Evolutionary conservation across 495 filamentous ascomycete genomes (phyloP).

Genomic region (Lophiostoma macrostomum): DNA sequence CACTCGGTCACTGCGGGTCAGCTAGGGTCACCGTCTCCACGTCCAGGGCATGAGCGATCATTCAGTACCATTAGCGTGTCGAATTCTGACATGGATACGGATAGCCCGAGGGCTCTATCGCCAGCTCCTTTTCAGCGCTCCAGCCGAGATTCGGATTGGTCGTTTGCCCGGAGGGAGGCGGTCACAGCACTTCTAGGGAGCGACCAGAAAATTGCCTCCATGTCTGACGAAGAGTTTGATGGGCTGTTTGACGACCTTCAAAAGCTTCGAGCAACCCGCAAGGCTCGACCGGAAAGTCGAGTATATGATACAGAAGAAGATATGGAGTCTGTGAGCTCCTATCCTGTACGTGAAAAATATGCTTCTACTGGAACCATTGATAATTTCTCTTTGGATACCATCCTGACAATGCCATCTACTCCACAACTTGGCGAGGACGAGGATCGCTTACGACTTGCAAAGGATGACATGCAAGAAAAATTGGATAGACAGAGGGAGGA

Average conservation of each 20-base stretch:
- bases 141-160: slow-evolving; percentile 90
- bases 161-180: slow-evolving; percentile 88
- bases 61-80: slow-evolving; percentile 62
- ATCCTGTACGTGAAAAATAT: slow-evolving; percentile 89
- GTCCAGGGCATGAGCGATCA: slow-evolving; percentile 68
- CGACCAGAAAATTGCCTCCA: slow-evolving; percentile 81
- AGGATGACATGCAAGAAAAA: slow-evolving; percentile 84
- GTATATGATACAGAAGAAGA: slow-evolving; percentile 68
- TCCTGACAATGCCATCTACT: slow-evolving; percentile 88
- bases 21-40: slow-evolving; percentile 64
- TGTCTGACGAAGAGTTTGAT: slow-evolving; percentile 94
- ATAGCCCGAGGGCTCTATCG: slow-evolving; percentile 72
- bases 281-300: slow-evolving; percentile 57
- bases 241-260: slow-evolving; percentile 94
- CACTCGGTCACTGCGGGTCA: slow-evolving; percentile 85
- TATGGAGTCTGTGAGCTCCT: slow-evolving; percentile 82
- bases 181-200: slow-evolving; percentile 85
- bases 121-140: slow-evolving; percentile 64
- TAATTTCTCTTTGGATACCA: slow-evolving; percentile 94
- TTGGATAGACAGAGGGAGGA: slow-evolving; percentile 84
- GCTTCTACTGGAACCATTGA: slow-evolving; percentile 93
- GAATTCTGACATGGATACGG: slow-evolving; percentile 64
- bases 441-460: slow-evolving; percentile 67
- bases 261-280: slow-evolving; percentile 75
- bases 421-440: slow-evolving; percentile 75